Base-by-base conservation (phyloP, 441 rosid genomes). In the Geranium incanum region DNA sequence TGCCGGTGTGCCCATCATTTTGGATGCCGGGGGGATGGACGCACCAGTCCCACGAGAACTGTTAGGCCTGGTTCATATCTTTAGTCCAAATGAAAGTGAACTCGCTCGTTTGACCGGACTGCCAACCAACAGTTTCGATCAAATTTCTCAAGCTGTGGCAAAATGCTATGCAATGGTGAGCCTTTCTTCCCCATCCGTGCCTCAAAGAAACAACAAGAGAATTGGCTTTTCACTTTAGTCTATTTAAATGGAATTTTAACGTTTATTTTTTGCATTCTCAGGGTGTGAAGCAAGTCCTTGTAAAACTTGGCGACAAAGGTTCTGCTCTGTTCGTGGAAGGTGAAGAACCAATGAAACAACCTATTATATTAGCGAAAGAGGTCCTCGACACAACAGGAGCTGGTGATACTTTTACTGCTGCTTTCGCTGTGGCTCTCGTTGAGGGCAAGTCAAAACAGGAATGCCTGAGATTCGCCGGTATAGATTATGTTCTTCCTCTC, bases 1-100 rank as follows among this genome's bases (percentile, higher is more conserved):
- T 79, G 88, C 89, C 3, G 92, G 91, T 72, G 95, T 89, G 77
- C 89, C 92, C 0, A 90, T 91, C 21, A 91, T 93, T 78, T 81
- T 93, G 23, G 98, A 93, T 82, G 97, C 88, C 28, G 98, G 98
- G 64, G 98, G 98, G 80, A 87, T 91, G 93, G 96, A 93, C 75
- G 73, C 91, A 71, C 91, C 96, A 15, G 70, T 89, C 3, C 87
- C 93, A 0, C 77, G 8, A 60, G 95, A 88, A 78, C 83, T 93
- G 11, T 75, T 85, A 79, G 82, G 80, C 43, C 75, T 71, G 71
- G 60, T 91, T 71, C 91, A 91, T 77, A 84, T 91, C 78, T 85
- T 93, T 48, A 93, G 98, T 76, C 98, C 98, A 3, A 93, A 93
- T 72, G 98, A 93, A 78, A 78, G 84, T 7, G 98, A 93, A 81